phyloP scores from a whole-genome alignment of 1,284 basidiomycete species.

The Malassezia vespertilionis region DNA sequence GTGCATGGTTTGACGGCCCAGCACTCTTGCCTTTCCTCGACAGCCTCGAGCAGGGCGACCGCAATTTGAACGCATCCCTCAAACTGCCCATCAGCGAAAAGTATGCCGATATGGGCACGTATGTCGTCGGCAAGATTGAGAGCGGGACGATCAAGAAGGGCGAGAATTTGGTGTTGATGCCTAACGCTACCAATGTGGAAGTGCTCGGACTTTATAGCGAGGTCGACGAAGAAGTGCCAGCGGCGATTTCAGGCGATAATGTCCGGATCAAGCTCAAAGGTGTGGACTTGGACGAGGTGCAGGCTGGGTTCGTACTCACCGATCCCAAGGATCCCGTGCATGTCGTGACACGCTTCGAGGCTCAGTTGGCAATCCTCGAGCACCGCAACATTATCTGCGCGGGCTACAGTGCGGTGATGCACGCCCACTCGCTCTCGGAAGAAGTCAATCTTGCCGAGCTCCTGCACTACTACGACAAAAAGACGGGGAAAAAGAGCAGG shows the following conservation, averaged over 20 bases:
- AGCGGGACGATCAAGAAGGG: slow-evolving; percentile 42
- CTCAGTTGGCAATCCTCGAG: slow-evolving; percentile 46
- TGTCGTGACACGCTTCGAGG: slow-evolving; percentile 44
- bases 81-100: slow-evolving; percentile 47
- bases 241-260: slow-evolving; percentile 47
- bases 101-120: slow-evolving; percentile 47
- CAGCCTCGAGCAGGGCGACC: slow-evolving; percentile 36
- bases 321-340: slow-evolving; percentile 38
- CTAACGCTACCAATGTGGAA: slow-evolving; percentile 39
- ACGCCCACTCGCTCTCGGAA: slow-evolving; percentile 42
- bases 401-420: slow-evolving; percentile 45
- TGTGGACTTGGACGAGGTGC: slow-evolving; percentile 42
- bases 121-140: slow-evolving; percentile 46
- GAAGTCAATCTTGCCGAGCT: slow-evolving; percentile 36
- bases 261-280: slow-evolving; percentile 46
- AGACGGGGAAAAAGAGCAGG: slow-evolving; percentile 46
- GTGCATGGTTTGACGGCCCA: slow-evolving; percentile 41
- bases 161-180: slow-evolving; percentile 39
- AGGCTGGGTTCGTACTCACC: slow-evolving; percentile 38
- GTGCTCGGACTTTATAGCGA: slow-evolving; percentile 42
- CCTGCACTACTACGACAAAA: slow-evolving; percentile 48
- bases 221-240: slow-evolving; percentile 45
- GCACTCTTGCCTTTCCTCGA: slow-evolving; percentile 39
- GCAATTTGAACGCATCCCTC: slow-evolving; percentile 41
- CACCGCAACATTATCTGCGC: slow-evolving; percentile 46